These are phyloP conservation scores for Kazachstania martiniae DNA, from an alignment of 805 yeast genomes.

Conservation along the genomic window DNA sequence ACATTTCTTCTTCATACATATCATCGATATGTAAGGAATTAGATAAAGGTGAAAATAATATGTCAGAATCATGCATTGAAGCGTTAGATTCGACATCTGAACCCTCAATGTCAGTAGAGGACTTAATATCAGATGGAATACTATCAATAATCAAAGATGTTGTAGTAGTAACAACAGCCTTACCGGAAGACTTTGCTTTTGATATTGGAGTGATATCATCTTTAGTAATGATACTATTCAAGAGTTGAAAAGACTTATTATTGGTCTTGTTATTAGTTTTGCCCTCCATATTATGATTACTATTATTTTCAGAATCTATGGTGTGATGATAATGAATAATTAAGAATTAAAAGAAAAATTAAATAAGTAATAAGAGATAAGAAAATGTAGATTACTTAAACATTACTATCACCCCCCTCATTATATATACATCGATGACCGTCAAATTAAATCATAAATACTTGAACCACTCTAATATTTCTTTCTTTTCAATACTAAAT, in stretches of 20 bases:
- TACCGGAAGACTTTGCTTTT: conserved; percentile 2
- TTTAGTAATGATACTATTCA: conserved; percentile 17
- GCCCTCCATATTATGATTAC: too few species aligned
- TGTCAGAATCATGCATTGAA: conserved; percentile 10
- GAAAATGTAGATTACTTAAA: too few species aligned
- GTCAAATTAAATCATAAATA: too few species aligned
- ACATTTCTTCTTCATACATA: conserved; percentile 14
- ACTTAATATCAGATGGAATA: conserved; percentile 4
- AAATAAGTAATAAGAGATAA: too few species aligned
- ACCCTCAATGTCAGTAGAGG: neutral
- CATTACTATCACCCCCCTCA: too few species aligned
- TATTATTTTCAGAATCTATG: too few species aligned
- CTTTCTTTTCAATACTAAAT: too few species aligned
- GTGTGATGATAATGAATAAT: too few species aligned
- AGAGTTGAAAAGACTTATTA: conserved; percentile 10
- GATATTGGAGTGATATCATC: conserved; percentile 20
- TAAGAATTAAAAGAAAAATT: too few species aligned
- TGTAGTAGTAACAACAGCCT: neutral
- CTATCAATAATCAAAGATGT: conserved; percentile 6
- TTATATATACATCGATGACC: too few species aligned
- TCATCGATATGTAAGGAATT: conserved; percentile 7
- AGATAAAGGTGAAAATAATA: conserved; percentile 19
- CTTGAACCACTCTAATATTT: too few species aligned
- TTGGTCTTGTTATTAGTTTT: too few species aligned
- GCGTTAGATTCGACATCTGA: conserved; percentile 4